A percentile compares a stretch with the other conserved stretches of the same genome.
phyloP scores from a whole-genome alignment of 2,329 filamentous ascomycete genomes.

The Fusarium veterinarium region DNA sequence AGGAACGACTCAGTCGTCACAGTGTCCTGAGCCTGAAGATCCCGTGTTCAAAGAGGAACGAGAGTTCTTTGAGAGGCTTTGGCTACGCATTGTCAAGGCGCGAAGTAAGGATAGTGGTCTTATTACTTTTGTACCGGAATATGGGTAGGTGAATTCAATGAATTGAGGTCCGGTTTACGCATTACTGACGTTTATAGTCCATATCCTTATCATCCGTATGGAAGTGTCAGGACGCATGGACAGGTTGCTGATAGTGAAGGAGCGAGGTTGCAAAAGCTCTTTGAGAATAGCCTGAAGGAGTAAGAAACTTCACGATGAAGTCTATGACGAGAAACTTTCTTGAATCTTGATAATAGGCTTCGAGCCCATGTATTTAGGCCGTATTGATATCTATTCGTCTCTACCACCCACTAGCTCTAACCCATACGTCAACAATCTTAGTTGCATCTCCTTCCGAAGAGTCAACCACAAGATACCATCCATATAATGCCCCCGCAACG shows the following conservation, averaged over 20 bases:
- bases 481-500: conserved; percentile 69
- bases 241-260: background rate
- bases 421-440: conserved; percentile 68
- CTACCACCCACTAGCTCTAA: conserved; percentile 65
- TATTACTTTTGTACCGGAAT: background rate
- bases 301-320: too few species aligned
- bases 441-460: conserved; percentile 51
- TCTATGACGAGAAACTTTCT: too few species aligned
- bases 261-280: background rate
- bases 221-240: fast-evolving
- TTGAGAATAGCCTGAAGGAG: fast-evolving
- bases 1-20: background rate
- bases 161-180: too few species aligned
- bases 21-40: background rate
- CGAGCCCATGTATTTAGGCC: fast-evolving
- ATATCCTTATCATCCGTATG: background rate
- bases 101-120: background rate
- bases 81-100: background rate
- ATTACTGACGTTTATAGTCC: background rate
- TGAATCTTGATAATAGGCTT: too few species aligned
- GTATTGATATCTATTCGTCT: background rate
- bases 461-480: conserved; percentile 67
- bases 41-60: background rate
- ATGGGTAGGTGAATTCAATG: background rate
- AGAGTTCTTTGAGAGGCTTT: background rate